Evolutionary conservation across 2,329 filamentous ascomycete species (phyloP).

Genomic region (Beauveria medogensis): DNA sequence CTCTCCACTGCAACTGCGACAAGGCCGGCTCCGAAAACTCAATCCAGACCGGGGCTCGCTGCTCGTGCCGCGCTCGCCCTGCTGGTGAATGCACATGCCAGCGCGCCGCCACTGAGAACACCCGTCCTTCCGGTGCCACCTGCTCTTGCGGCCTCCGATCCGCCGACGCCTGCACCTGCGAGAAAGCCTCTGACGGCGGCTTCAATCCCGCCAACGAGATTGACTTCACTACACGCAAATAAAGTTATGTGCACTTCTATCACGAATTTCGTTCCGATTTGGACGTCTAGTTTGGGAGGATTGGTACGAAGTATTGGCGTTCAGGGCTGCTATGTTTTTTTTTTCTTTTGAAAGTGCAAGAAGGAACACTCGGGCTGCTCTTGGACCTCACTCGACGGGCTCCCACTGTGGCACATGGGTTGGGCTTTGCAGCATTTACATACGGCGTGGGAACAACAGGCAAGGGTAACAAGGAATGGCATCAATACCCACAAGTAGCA

Average conservation of each 20-base stretch:
- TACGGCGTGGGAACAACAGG: not conserved
- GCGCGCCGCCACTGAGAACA: conserved; percentile 62
- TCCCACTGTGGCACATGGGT: not conserved
- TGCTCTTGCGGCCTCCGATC: conserved; percentile 74
- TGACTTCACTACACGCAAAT: conserved; percentile 73
- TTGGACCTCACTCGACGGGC: not conserved
- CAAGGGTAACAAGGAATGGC: not conserved
- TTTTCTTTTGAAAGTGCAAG: not conserved
- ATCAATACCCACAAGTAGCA: conserved; percentile 1
- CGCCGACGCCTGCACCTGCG: conserved; percentile 70
- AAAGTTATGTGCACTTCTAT: conserved; percentile 5
- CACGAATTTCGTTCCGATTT: not conserved
- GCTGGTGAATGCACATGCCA: conserved; percentile 78
- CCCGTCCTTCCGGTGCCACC: conserved; percentile 46
- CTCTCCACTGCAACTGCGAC: conserved; percentile 78
- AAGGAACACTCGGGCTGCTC: not conserved
- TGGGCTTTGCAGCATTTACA: conserved; percentile 1
- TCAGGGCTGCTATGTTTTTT: not conserved
- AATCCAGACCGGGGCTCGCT: conserved; percentile 57
- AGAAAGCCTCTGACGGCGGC: conserved; percentile 58
- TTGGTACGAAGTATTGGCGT: not conserved
- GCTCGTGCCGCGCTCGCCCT: conserved; percentile 75
- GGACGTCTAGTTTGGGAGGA: not conserved
- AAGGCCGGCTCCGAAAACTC: conserved; percentile 70
- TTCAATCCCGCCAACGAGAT: conserved; percentile 62